Conservation (phyloP, 495 filamentous ascomycete species). For the Penicillium turbatum region DNA sequence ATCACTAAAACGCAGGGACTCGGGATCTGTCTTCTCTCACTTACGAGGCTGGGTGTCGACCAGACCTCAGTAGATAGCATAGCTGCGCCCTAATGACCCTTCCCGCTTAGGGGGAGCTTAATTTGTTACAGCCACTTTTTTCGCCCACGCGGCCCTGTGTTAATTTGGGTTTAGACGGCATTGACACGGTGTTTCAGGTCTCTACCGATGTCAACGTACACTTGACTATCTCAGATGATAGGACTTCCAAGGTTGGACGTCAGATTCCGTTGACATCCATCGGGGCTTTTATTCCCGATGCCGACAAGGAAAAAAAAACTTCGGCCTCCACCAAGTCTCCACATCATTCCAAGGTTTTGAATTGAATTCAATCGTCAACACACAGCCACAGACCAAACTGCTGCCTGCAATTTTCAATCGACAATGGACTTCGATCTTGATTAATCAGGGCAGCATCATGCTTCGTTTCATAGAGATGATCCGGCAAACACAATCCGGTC, state of each 20-base stretch:
- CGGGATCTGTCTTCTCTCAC: conserved; percentile 16
- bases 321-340: not conserved
- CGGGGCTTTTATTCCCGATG: not conserved
- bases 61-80: not conserved
- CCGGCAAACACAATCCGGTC: not conserved
- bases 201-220: not conserved
- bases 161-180: conserved; percentile 4
- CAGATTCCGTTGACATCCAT: too few species aligned
- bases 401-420: conserved; percentile 4
- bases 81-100: not conserved
- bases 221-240: too few species aligned
- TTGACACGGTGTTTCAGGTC: not conserved
- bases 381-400: conserved; percentile 19
- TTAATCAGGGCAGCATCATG: not conserved
- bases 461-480: conserved; percentile 7
- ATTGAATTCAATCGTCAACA: too few species aligned
- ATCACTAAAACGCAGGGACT: conserved; percentile 22
- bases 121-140: conserved; percentile 2
- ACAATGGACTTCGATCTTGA: not conserved
- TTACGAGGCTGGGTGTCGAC: too few species aligned
- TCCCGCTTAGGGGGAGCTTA: conserved; percentile 19
- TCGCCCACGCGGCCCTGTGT: conserved; percentile 5
- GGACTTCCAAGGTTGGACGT: too few species aligned
- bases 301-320: not conserved
- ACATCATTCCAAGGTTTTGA: too few species aligned